Evolutionary conservation across 331 rosid species (phyloP), one percentile per base, ranked within the genome.

Genomic region (Stylosanthes scabra): DNA sequence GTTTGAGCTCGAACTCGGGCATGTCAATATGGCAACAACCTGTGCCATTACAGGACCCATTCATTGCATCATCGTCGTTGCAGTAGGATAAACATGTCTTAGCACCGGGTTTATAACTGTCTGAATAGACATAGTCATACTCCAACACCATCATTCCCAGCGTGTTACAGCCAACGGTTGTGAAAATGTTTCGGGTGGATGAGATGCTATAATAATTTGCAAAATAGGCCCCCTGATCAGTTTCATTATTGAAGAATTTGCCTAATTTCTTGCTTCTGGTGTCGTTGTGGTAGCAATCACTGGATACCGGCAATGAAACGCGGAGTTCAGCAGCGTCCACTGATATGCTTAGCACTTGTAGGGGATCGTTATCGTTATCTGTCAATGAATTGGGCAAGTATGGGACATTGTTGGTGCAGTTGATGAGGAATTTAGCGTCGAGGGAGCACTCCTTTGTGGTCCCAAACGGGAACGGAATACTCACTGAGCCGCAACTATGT

Each of bases 21-120:
- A 82, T 58, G 15, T 59, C 1, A 20, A 63, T 63, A 41, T 77
- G 63, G 71, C 85, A 86, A 62, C 89, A 86, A 29, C 83, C 89
- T 0, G 59, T 15, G 8, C 85, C 85, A 0, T 74, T 47, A 66
- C 89, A 86, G 5, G 74, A 42, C 20, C 71, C 75, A 7, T 29
- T 51, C 1, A 59, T 13, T 2, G 2, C 10, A 10, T 68, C 55
- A 12, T 9, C 9, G 0, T 41, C 68, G 4, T 52, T 10, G 45
- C 80, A 80, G n/a, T 60, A 3, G 15, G 80, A 47, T 10, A 73
- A 11, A 5, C 83, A 80, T 7, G 57, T 79, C 3, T 75, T 45
- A 1, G 47, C 44, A 34, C 51, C 61, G 62, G 12, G 37, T 31
- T 31, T 31, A 31, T 5, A 14, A 14, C n/a, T 61, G 6, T 7